Evolutionary conservation across 768 basidiomycete species (phyloP).

Genomic region (Hygrocybe punicea): DNA sequence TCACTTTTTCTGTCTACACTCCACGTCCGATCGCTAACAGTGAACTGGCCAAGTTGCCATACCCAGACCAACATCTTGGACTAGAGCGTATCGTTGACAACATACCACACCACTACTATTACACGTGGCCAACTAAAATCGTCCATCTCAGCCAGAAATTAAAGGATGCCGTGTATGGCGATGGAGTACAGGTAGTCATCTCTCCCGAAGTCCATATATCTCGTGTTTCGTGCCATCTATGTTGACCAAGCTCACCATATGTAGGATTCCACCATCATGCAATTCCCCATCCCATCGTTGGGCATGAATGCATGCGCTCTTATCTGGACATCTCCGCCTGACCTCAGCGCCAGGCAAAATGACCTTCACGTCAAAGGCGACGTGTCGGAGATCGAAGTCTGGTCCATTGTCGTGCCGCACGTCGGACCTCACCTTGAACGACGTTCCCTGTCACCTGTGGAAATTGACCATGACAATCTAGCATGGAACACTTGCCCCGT

Average conservation of each 20-base stretch:
- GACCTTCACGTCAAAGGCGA: conserved; percentile 13
- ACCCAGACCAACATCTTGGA: conserved; percentile 9
- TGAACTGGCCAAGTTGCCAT: conserved; percentile 11
- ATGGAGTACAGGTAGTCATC: conserved; percentile 11
- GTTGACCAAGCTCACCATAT: neutral
- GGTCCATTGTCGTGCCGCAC: conserved; percentile 12
- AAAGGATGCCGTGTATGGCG: conserved; percentile 11
- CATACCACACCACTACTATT: neutral
- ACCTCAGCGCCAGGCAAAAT: neutral
- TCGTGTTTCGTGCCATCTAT: neutral
- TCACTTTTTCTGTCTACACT: conserved; percentile 2
- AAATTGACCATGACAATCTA: conserved; percentile 11
- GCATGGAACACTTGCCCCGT: conserved; percentile 11
- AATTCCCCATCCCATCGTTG: conserved; percentile 11
- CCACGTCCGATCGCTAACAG: neutral
- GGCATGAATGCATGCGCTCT: conserved; percentile 7
- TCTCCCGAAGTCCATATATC: conserved; percentile 1
- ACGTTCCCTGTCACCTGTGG: neutral
- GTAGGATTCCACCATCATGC: conserved; percentile 14
- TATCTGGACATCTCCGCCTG: conserved; percentile 6
- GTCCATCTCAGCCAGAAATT: conserved; percentile 12
- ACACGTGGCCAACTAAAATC: conserved; percentile 11
- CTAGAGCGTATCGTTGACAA: neutral
- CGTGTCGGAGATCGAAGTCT: conserved; percentile 15
- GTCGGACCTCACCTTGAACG: neutral